Percentiles rank a stretch among this genome's conserved stretches.
phyloP scores from a whole-genome alignment of 2,329 filamentous ascomycete genomes.

The Trichoderma afroharzianum region DNA sequence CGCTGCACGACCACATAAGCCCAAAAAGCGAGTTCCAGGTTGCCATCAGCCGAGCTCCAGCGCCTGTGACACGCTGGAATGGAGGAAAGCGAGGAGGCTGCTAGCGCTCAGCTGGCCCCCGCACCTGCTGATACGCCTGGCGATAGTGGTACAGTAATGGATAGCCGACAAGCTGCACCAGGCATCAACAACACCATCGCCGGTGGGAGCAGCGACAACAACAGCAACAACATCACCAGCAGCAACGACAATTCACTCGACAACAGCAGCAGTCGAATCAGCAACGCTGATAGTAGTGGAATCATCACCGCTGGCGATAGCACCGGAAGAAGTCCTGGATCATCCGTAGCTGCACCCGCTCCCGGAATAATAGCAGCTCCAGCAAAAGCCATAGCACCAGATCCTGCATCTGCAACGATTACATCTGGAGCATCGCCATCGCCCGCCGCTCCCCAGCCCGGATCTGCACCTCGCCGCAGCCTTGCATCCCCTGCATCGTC shows the following conservation, averaged over 20 bases:
- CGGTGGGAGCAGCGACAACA: not conserved
- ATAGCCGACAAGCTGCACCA: not conserved
- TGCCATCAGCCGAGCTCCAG: not conserved
- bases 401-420: not conserved
- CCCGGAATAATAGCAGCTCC: not conserved
- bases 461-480: not conserved
- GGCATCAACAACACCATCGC: not conserved
- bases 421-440: not conserved
- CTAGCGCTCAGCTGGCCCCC: slow-evolving; percentile 19
- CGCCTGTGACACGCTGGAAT: slow-evolving; percentile 22
- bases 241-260: not conserved
- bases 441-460: not conserved
- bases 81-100: slow-evolving; percentile 25
- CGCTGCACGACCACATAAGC: not conserved
- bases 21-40: not conserved
- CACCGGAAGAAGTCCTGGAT: not conserved
- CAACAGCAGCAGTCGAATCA: not conserved
- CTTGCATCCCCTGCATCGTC: not conserved
- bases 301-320: not conserved
- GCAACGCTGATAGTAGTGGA: not conserved
- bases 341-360: not conserved
- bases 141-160: not conserved
- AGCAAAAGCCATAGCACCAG: not conserved
- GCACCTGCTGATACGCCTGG: slow-evolving; percentile 7
- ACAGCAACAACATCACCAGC: not conserved